phyloP scores from a whole-genome alignment of 1,284 basidiomycete species.

The Tilletia indica region DNA sequence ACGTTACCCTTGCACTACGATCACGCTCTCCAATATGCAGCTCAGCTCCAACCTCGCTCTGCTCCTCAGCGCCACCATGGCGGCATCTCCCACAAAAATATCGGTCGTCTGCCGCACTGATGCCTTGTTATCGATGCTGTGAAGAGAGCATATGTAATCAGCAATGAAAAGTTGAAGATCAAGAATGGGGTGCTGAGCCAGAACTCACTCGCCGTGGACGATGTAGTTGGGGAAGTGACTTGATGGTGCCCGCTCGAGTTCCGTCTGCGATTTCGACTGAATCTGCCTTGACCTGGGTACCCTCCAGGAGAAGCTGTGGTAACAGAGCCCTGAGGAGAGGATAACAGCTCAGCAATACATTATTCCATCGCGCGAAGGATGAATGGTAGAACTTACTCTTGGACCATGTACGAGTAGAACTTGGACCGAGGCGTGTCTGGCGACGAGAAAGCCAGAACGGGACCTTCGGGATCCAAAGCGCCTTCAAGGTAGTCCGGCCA shows the following conservation, averaged over 20 bases:
- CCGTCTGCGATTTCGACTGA: constrained; percentile 34
- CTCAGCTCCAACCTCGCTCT: no score
- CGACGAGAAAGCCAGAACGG: constrained; percentile 14
- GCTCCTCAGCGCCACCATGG: no score
- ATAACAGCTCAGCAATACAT: background rate
- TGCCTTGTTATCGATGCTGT: constrained; percentile 43
- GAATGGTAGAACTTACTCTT: constrained; percentile 12
- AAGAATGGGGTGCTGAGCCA: no score
- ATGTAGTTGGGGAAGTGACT: constrained; percentile 32
- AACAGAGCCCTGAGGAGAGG: constrained; percentile 29
- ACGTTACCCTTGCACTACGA: no score
- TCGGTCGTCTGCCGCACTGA: constrained; percentile 35
- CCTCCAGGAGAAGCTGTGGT: constrained; percentile 37
- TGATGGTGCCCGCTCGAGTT: constrained; percentile 24
- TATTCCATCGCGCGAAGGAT: background rate
- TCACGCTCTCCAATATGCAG: no score
- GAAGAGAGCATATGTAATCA: no score
- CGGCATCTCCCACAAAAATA: constrained; percentile 19
- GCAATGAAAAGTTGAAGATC: background rate
- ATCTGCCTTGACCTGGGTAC: constrained; percentile 32
- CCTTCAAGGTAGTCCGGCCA: constrained; percentile 29
- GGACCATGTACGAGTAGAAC: constrained; percentile 42
- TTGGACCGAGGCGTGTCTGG: constrained; percentile 21
- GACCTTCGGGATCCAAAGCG: constrained; percentile 29
- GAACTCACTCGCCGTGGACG: constrained; percentile 36